These are phyloP conservation scores for Saccharomycopsis babjevae DNA, from an alignment of 805 yeast species.

Conservation along the genomic window DNA sequence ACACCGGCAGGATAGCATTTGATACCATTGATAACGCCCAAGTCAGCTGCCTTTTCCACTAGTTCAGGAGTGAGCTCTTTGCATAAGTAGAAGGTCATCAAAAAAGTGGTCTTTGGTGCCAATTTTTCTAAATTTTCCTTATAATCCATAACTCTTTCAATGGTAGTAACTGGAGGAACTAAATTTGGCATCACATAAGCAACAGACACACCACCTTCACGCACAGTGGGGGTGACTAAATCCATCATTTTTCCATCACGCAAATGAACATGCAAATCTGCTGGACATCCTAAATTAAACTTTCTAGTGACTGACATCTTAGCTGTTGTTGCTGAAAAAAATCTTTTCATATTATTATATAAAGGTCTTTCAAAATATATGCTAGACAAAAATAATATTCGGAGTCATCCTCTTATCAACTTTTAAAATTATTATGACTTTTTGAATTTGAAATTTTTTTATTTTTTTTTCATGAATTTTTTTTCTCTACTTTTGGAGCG, in stretches of 20 bases:
- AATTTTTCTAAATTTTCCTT: slow-evolving; percentile 49
- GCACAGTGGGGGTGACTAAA: slow-evolving; percentile 79
- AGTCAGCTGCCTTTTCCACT: slow-evolving; percentile 64
- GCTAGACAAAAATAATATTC: not conserved
- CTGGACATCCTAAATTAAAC: slow-evolving; percentile 57
- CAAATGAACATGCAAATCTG: slow-evolving; percentile 93
- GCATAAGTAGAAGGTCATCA: slow-evolving; percentile 83
- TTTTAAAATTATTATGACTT: not conserved
- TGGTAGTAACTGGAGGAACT: slow-evolving; percentile 80
- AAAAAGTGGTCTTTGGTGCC: slow-evolving; percentile 75
- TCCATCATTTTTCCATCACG: slow-evolving; percentile 93
- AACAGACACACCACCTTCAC: slow-evolving; percentile 82
- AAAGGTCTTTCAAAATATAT: not conserved
- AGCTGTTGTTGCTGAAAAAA: not conserved
- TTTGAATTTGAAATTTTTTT: not conserved
- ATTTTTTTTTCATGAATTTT: not conserved
- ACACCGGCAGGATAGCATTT: slow-evolving; percentile 99
- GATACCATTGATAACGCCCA: slow-evolving; percentile 69
- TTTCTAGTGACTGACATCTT: not conserved
- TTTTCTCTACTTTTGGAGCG: not conserved
- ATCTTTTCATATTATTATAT: not conserved
- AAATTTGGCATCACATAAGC: slow-evolving; percentile 96
- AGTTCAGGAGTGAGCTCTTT: slow-evolving; percentile 77
- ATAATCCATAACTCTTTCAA: slow-evolving; percentile 63
- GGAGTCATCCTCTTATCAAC: not conserved